Base-by-base conservation (phyloP, 2,329 filamentous ascomycete genomes). In the Plenodomus lindquistii region DNA sequence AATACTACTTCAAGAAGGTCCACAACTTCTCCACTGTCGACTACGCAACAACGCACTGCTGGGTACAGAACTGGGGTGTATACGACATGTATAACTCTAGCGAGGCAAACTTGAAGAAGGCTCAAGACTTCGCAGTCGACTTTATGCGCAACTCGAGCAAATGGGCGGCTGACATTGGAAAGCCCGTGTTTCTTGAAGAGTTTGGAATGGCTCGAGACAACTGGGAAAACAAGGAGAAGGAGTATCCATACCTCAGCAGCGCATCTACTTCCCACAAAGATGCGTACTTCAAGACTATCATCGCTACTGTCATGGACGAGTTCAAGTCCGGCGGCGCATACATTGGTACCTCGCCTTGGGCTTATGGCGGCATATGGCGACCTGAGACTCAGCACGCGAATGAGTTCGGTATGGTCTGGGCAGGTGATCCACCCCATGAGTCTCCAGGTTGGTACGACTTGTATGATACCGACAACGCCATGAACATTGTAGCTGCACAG, bases 171-270 rank as follows among this genome's bases (percentile, higher is more conserved):
- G 70, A 71, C 3, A 69, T 74, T n/a, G 62, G 63, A 0, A 73
- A 73, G 45, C 72, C 72, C 0, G 54, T 74, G 2, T 70, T 72
- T 38, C 54, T 74, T 3, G 71, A 74, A 41, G 72, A 74, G 37
- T 74, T 74, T 37, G 72, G 72, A 9, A 73, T 74, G 69, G 71
- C 71, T 2, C 55, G 72, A 11, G 65, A 74, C 46, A 74, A 74
- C 27, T 74, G 72, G 72, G 60, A 69, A 57, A 73, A 73, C 44
- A 54, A 53, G 31, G 55, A 60, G 3, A 66, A 65, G 19, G 69
- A 72, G 37, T 74, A 74, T 47, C 60, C 63, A 2, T 74, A 74
- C 37, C 50, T 73, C 10, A 70, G 66, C 37, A 63, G 56, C 19
- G 71, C 71, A 1, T 54, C 52, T 0, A 73, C 70, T 2, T 62